phyloP scores from a whole-genome alignment of 495 filamentous ascomycete genomes.

The Tuber calosporum region DNA sequence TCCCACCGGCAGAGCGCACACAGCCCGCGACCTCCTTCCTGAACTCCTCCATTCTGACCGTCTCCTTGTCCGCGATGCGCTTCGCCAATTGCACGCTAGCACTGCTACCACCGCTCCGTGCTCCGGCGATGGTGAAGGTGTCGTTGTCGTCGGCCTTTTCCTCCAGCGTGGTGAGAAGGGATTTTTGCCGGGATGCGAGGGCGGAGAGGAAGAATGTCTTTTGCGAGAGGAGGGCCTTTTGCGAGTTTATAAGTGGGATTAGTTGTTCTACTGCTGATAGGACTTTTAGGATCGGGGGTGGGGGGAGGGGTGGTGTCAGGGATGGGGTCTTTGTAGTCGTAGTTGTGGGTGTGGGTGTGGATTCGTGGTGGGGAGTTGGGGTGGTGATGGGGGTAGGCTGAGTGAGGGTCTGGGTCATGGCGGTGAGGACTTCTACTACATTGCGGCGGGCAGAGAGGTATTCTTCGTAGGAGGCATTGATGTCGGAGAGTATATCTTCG shows the following conservation, averaged over 20 bases:
- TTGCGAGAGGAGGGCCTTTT: conserved; percentile 30
- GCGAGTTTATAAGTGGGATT: conserved; percentile 26
- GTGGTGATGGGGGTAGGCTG: conserved; percentile 6
- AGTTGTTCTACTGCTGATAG: conserved; percentile 35
- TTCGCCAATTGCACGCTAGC: background rate
- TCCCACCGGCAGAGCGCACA: conserved; percentile 8
- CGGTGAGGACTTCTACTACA: conserved; percentile 22
- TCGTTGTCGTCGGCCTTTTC: conserved; percentile 12
- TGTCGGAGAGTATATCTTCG: conserved; percentile 13
- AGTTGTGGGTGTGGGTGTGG: background rate
- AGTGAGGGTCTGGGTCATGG: conserved; percentile 18
- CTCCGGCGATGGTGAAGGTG: conserved; percentile 12
- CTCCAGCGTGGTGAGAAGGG: conserved; percentile 21
- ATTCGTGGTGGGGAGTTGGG: background rate
- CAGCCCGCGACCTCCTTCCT: conserved; percentile 5
- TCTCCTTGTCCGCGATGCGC: background rate
- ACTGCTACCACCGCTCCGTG: background rate
- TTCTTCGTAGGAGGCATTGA: conserved; percentile 24
- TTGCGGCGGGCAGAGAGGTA: conserved; percentile 32
- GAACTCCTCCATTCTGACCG: background rate
- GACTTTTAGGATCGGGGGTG: conserved; percentile 27
- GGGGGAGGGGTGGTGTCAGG: conserved; percentile 22
- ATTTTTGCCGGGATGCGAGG: conserved; percentile 15
- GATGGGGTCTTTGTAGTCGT: background rate
- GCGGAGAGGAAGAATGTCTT: conserved; percentile 28